Conservation (phyloP, 805 yeast species). For the Yamadazyma tumulicola region DNA sequence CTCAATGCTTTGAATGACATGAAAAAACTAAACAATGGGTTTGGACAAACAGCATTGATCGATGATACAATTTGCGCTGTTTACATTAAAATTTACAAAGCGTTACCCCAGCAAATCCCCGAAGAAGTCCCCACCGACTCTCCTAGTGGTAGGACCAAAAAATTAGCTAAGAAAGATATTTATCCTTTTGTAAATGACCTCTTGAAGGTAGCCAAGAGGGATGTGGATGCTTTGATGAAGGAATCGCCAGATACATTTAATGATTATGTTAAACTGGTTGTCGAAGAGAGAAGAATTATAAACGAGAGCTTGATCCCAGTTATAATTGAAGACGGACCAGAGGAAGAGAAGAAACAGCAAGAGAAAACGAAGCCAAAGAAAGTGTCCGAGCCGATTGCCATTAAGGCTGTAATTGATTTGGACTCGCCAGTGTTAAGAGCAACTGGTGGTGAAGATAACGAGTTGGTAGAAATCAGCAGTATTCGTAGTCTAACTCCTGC, state of each 20-base stretch:
- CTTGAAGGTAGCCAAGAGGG: constrained; percentile 24
- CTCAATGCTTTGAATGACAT: constrained; percentile 53
- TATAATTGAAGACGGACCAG: not conserved
- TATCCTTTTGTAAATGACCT: constrained; percentile 39
- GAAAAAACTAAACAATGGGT: constrained; percentile 72
- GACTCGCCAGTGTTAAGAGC: not conserved
- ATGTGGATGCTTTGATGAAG: constrained; percentile 28
- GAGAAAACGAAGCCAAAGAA: not conserved
- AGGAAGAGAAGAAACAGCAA: not conserved
- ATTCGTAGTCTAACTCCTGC: too few species aligned
- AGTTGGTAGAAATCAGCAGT: too few species aligned
- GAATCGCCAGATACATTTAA: constrained; percentile 30
- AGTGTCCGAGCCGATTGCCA: not conserved
- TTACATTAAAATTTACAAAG: constrained; percentile 48
- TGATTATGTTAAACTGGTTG: constrained; percentile 14
- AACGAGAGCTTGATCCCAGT: not conserved
- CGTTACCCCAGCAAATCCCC: constrained; percentile 5
- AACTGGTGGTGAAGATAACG: too few species aligned
- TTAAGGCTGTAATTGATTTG: constrained; percentile 1
- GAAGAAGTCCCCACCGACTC: constrained; percentile 16
- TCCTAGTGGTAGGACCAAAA: constrained; percentile 31
- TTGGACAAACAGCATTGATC: constrained; percentile 70
- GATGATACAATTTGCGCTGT: constrained; percentile 70
- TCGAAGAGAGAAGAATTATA: not conserved
- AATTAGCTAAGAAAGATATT: constrained; percentile 39